These are phyloP conservation scores for Metschnikowia proteae DNA, from an alignment of 805 yeast genomes.

Conservation along the genomic window DNA sequence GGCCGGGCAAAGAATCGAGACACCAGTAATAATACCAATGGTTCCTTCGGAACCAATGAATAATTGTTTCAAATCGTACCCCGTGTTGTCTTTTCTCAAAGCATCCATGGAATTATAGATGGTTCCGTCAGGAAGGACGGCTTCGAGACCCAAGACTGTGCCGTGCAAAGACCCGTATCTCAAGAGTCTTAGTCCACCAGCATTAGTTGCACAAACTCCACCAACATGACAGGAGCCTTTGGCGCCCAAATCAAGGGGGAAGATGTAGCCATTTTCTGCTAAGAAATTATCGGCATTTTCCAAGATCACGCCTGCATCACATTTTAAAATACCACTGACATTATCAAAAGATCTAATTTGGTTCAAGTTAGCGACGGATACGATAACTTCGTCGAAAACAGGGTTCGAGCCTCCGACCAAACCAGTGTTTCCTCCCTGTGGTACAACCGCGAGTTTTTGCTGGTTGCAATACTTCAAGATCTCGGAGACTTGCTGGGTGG, in stretches of 20 bases:
- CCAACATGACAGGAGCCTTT: constrained; percentile 96
- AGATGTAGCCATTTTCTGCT: constrained; percentile 79
- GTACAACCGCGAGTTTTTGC: constrained; percentile 75
- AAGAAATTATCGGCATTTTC: constrained; percentile 79
- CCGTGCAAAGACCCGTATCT: constrained; percentile 94
- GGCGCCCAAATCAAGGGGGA: constrained; percentile 93
- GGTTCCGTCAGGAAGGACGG: constrained; percentile 87
- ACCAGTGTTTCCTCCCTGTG: constrained; percentile 97
- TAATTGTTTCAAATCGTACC: constrained; percentile 87
- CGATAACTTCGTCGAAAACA: constrained; percentile 81
- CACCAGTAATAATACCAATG: constrained; percentile 84
- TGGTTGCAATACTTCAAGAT: constrained; percentile 81
- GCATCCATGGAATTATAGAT: constrained; percentile 76
- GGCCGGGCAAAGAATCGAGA: constrained; percentile 84
- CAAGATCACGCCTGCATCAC: constrained; percentile 86
- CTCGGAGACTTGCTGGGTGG: constrained; percentile 69
- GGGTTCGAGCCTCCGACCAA: constrained; percentile 94
- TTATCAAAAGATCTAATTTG: constrained; percentile 77
- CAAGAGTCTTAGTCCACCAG: constrained; percentile 87
- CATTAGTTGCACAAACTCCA: constrained; percentile 92
- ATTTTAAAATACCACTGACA: constrained; percentile 79
- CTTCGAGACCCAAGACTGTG: constrained; percentile 84
- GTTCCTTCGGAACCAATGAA: constrained; percentile 96
- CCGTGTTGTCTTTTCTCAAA: constrained; percentile 91
- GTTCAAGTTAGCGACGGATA: constrained; percentile 69